Base-by-base conservation (phyloP, 768 basidiomycete species). In the Lyophyllum decastes region DNA sequence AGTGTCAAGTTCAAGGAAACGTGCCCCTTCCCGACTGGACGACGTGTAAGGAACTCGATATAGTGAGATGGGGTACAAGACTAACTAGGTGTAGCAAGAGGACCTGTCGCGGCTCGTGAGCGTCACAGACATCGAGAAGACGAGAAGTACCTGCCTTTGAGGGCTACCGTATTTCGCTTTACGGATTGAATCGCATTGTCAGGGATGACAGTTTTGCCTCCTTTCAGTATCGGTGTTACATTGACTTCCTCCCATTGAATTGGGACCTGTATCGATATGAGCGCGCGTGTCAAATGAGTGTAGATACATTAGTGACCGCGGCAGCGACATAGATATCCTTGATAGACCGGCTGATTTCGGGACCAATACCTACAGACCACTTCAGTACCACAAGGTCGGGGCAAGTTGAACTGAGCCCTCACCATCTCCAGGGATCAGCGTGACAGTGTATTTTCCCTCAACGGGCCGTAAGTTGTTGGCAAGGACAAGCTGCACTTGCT, bases 181-280 rank as follows among this genome's bases (percentile, higher is more conserved):
- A 99, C 90, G 14, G 92, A 94, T 49, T 81, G 82, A 61, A 99
- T 94, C 33, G 97, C 95, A 57, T 74, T 74, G 61, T 97, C 94
- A 27, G 97, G 97, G 69, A 99, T 98, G 59, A 93, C 93, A 49
- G 95, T 97, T 82, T 98, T 97, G 49, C 97, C 97, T 58, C 88
- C 89, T 74, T 94, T 94, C 57, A 98, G 78, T 53, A 96, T 84
- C 12, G 97, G 97, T 7, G 93, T 90, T 48, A 99, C 97, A 70
- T 89, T 92, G 73, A 98, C 96, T 76, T 98, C 97, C 73, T 99
- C 97, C 97, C 97, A 99, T 76, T 94, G 84, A 67, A 99, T 97
- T 45, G 97, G 97, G 24, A 97, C 96, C 94, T 96, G 16, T 25
- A 25, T 33, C 33, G 30, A 50, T n/a, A 27, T 55, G n/a, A 55